phyloP scores from a whole-genome alignment of 345 rosid species.

The Gossypium longicalyx region DNA sequence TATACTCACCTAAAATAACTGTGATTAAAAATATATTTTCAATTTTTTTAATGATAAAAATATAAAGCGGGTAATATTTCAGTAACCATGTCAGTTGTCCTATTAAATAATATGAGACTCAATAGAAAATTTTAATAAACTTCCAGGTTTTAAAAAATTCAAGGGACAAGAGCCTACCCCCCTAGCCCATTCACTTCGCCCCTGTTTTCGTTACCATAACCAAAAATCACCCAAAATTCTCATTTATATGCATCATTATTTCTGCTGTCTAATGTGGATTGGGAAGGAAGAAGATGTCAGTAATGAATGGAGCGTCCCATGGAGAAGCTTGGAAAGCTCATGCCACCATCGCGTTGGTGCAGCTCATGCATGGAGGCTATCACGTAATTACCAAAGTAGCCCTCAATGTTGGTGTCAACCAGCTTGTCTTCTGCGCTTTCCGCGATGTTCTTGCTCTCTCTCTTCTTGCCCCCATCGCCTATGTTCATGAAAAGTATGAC shows the following conservation, averaged over 20 bases:
- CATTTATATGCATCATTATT: neutral
- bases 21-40: too few relatives aligned
- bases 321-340: constrained; percentile 48
- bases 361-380: constrained; percentile 84
- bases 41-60: too few relatives aligned
- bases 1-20: too few relatives aligned
- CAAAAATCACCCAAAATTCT: neutral
- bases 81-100: too few relatives aligned
- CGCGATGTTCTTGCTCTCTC: constrained; percentile 89
- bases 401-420: constrained; percentile 89
- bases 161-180: neutral
- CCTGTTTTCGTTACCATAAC: neutral
- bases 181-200: neutral
- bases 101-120: too few relatives aligned
- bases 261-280: neutral
- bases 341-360: constrained; percentile 76
- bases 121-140: too few relatives aligned
- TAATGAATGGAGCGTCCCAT: constrained; percentile 29
- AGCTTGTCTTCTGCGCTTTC: constrained; percentile 85
- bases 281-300: constrained; percentile 3
- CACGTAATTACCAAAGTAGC: constrained; percentile 95
- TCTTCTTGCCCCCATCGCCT: constrained; percentile 82
- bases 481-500: constrained; percentile 68
- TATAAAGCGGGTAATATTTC: too few relatives aligned
- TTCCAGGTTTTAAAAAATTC: neutral